Conservation (phyloP, 1,139 yeast species). For the Pneumocystis oryctolagi region DNA sequence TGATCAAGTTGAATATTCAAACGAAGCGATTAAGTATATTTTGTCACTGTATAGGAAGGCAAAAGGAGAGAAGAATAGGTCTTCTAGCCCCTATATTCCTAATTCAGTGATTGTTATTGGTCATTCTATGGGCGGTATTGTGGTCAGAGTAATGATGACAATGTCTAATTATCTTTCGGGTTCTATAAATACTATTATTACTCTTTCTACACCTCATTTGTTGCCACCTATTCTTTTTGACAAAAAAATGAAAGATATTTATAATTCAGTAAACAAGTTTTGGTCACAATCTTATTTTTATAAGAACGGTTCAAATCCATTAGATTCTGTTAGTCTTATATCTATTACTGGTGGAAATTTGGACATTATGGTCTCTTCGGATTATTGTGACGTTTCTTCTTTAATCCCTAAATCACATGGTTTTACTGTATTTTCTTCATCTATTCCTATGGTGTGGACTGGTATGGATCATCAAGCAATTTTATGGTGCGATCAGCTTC, state of each 20-base stretch:
- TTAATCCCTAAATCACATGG: conserved; percentile 63
- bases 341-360: conserved; percentile 87
- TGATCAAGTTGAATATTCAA: conserved; percentile 86
- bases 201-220: conserved; percentile 86
- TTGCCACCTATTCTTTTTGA: conserved; percentile 94
- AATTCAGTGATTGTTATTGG: conserved; percentile 66
- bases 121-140: conserved; percentile 97
- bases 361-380: conserved; percentile 82
- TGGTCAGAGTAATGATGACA: conserved; percentile 65
- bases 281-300: conserved; percentile 53
- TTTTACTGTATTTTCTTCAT: conserved; percentile 67
- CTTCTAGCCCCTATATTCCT: conserved; percentile 28
- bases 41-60: conserved; percentile 42
- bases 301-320: conserved; percentile 19
- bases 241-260: conserved; percentile 64
- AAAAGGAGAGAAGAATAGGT: conserved; percentile 13
- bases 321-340: conserved; percentile 25
- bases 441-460: conserved; percentile 87
- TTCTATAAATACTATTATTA: conserved; percentile 69
- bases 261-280: conserved; percentile 58
- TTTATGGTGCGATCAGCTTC: conserved; percentile 89
- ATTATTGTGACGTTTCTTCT: conserved; percentile 65
- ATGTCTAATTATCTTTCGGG: conserved; percentile 57
- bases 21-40: conserved; percentile 72
- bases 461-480: conserved; percentile 91